Evolutionary conservation across 768 basidiomycete species (phyloP).

Genomic region (Cyathus striatus): DNA sequence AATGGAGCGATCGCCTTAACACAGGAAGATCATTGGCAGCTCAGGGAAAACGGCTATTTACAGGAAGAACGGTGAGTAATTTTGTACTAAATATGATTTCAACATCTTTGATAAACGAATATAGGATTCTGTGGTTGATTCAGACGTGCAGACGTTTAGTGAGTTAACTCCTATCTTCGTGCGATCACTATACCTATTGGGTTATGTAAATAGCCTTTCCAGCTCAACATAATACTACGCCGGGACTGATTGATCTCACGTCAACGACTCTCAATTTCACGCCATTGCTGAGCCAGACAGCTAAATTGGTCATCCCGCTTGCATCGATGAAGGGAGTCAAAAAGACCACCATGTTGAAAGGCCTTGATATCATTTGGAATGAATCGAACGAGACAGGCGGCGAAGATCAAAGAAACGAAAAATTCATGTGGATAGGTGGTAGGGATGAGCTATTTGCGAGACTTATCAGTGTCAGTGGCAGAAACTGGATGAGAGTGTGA

Average conservation of each 20-base stretch:
- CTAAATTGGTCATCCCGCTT: constrained; percentile 43
- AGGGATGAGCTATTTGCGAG: constrained; percentile 67
- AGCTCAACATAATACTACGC: constrained; percentile 47
- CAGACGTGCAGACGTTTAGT: too few species aligned
- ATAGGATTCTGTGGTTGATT: too few species aligned
- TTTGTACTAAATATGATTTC: too few species aligned
- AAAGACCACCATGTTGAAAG: constrained; percentile 50
- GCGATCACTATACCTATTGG: too few species aligned
- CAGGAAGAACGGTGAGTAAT: constrained; percentile 25
- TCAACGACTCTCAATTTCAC: constrained; percentile 47
- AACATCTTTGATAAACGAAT: neutral
- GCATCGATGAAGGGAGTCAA: constrained; percentile 48
- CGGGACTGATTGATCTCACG: constrained; percentile 59
- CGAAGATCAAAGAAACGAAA: constrained; percentile 41
- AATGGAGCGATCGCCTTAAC: constrained; percentile 45
- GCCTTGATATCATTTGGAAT: constrained; percentile 43
- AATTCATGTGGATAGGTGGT: constrained; percentile 53
- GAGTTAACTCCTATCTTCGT: too few species aligned
- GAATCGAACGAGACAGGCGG: constrained; percentile 17
- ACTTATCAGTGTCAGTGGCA: constrained; percentile 43
- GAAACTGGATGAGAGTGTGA: constrained; percentile 45
- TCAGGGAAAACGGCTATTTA: constrained; percentile 35
- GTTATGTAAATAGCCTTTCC: constrained; percentile 49
- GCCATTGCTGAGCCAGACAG: constrained; percentile 37
- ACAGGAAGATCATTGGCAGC: constrained; percentile 38